phyloP scores from a whole-genome alignment of 345 rosid genomes.

The Brassica incana region DNA sequence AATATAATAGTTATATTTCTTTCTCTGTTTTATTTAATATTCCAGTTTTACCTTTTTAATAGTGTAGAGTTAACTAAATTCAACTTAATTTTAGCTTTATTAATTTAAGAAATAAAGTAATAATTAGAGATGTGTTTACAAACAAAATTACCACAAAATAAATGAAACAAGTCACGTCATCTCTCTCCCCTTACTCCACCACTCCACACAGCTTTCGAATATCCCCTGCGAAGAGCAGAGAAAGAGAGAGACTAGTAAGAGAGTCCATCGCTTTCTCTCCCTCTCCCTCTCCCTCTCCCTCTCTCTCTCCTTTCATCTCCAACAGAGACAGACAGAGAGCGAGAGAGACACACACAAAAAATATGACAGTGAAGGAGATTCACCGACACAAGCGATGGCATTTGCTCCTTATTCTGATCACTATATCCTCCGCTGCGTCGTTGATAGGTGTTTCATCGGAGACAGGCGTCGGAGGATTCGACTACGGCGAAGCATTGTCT shows the following conservation, averaged over 20 bases:
- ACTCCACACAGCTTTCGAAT: constrained; percentile 40
- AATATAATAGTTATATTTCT: too few species aligned
- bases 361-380: not conserved
- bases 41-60: too few species aligned
- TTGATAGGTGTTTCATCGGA: not conserved
- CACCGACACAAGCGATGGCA: constrained; percentile 18
- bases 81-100: too few species aligned
- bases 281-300: constrained; percentile 1
- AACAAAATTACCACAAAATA: not conserved
- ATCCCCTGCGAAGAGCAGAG: constrained; percentile 26
- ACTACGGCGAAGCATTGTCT: constrained; percentile 72
- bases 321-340: constrained; percentile 10
- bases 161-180: constrained; percentile 18
- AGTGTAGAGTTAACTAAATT: too few species aligned
- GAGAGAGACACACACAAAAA: not conserved
- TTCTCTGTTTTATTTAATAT: too few species aligned
- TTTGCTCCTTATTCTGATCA: constrained; percentile 11
- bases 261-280: constrained; percentile 26
- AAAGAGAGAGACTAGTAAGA: constrained; percentile 34
- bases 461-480: constrained; percentile 25
- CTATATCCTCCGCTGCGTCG: constrained; percentile 8
- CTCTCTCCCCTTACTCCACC: constrained; percentile 23
- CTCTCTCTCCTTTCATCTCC: constrained; percentile 20
- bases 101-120: too few species aligned
- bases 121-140: not conserved